Evolutionary conservation across 2,329 filamentous ascomycete genomes (phyloP), one percentile per base, ranked within the genome.

Genomic region (Exophiala spinifera): DNA sequence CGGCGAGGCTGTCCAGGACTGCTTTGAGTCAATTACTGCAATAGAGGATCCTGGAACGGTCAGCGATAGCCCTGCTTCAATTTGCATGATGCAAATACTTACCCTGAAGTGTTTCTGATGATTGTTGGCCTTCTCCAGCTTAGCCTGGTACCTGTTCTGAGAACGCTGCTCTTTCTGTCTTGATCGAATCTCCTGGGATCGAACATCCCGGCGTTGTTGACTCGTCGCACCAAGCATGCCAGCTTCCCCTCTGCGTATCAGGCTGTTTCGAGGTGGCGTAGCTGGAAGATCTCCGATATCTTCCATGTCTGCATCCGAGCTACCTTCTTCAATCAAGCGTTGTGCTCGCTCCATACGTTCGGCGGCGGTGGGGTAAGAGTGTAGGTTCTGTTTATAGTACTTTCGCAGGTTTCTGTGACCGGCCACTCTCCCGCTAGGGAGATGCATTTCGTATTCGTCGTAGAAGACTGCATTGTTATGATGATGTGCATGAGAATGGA

Each of bases 311-410:
- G 74, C 76, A 47, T 79, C 73, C 79, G 55, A 86, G 77, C 63
- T 75, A 72, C 49, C 83, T 40, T 63, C 59, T 46, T 61, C 57
- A 11, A 65, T 53, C 37, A 65, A 43, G 51, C 55, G 46, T 31
- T 64, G 61, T 10, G 59, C 53, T 14, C 63, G 84, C 63, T 86
- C 80, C 53, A 82, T 79, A 50, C 88, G 86, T 72, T 96, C 91
- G 55, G 88, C 87, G 0, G 85, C 75, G 2, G 88, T 85, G 1
- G 91, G 91, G 69, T 96, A 87, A 70, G 84, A 88, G 71, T 87
- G 85, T 40, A 99, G 78, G 72, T 97, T 97, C 75, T 99, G 94
- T 56, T 89, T 86, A 76, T 85, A 99, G 74, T 97, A 97, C 63
- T 82, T 85, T 67, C 88, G 87, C 50, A 96, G 74, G 6, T 89